Conservation (phyloP, 176 grass and related monocot species). For the Rhynchospora breviuscula region DNA sequence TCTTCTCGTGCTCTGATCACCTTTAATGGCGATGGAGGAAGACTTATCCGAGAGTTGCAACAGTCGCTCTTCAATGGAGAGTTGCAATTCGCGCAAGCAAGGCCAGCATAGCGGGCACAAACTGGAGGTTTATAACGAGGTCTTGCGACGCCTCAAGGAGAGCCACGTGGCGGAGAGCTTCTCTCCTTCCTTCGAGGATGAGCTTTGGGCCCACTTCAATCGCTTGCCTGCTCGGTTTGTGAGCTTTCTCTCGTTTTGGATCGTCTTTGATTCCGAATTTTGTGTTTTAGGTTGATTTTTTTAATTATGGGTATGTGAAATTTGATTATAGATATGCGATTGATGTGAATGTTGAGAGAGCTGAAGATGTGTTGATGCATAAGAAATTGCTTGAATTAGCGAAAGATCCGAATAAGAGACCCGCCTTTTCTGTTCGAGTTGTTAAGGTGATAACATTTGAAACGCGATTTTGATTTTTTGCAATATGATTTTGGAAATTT, state of each 20-base stretch:
- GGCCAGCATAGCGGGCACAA: conserved; percentile 8
- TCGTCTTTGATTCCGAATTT: conserved; percentile 12
- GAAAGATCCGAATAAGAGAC: conserved; percentile 55
- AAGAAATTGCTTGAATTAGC: conserved; percentile 75
- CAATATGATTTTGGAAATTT: not conserved
- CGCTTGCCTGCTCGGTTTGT: conserved; percentile 28
- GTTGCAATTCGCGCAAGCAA: conserved; percentile 19
- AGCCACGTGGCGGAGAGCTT: not conserved
- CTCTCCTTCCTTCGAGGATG: conserved; percentile 24
- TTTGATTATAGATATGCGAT: conserved; percentile 47
- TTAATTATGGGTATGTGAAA: not conserved
- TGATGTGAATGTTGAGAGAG: conserved; percentile 79
- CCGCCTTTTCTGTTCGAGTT: conserved; percentile 58
- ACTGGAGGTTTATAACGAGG: conserved; percentile 31
- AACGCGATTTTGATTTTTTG: conserved; percentile 5
- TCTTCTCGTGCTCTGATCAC: conserved; percentile 9
- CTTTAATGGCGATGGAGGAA: conserved; percentile 26
- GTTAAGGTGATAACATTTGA: conserved; percentile 47
- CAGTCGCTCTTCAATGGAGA: conserved; percentile 24
- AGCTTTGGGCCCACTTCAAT: conserved; percentile 31
- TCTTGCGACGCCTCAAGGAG: conserved; percentile 19
- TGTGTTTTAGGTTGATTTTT: conserved; percentile 7
- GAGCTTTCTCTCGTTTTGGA: not conserved
- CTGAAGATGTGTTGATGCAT: conserved; percentile 79
- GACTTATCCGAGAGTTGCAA: conserved; percentile 23